Conservation (phyloP, 805 yeast species). For the Candida boleticola region DNA sequence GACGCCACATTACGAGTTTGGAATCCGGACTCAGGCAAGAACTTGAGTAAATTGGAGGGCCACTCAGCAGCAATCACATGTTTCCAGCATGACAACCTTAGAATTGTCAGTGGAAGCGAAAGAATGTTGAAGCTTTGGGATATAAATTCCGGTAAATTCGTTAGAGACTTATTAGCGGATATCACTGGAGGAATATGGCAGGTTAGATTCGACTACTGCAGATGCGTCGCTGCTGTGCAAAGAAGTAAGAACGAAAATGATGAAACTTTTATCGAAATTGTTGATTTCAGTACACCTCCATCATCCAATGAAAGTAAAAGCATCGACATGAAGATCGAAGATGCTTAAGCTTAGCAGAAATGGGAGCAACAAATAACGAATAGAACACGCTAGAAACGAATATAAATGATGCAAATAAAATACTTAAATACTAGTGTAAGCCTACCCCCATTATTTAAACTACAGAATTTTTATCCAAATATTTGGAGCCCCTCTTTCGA, state of each 20-base stretch:
- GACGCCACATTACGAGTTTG: slow-evolving; percentile 89
- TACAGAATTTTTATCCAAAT: too few relatives aligned
- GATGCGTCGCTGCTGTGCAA: slow-evolving; percentile 91
- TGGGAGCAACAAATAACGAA: neutral
- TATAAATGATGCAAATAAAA: neutral
- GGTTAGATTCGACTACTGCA: slow-evolving; percentile 76
- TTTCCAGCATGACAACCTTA: slow-evolving; percentile 81
- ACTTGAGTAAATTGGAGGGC: slow-evolving; percentile 70
- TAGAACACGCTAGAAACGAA: neutral
- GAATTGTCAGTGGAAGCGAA: slow-evolving; percentile 87
- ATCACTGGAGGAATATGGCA: slow-evolving; percentile 92
- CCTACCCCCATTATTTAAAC: too few relatives aligned
- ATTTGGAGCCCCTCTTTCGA: too few relatives aligned
- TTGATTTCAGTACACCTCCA: slow-evolving; percentile 64
- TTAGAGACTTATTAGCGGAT: slow-evolving; percentile 70
- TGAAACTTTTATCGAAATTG: slow-evolving; percentile 75
- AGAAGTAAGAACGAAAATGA: slow-evolving; percentile 43
- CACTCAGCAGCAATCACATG: slow-evolving; percentile 89
- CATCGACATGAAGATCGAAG: slow-evolving; percentile 5
- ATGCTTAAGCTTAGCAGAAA: slow-evolving; percentile 1
- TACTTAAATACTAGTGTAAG: too few relatives aligned
- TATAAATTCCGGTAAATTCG: slow-evolving; percentile 69
- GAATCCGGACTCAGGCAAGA: slow-evolving; percentile 78
- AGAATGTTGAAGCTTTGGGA: slow-evolving; percentile 88
- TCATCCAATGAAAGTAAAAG: slow-evolving; percentile 2